These are phyloP conservation scores for Anisodus acutangulus DNA, from an alignment of 257 asterid genomes.

Conservation along the genomic window DNA sequence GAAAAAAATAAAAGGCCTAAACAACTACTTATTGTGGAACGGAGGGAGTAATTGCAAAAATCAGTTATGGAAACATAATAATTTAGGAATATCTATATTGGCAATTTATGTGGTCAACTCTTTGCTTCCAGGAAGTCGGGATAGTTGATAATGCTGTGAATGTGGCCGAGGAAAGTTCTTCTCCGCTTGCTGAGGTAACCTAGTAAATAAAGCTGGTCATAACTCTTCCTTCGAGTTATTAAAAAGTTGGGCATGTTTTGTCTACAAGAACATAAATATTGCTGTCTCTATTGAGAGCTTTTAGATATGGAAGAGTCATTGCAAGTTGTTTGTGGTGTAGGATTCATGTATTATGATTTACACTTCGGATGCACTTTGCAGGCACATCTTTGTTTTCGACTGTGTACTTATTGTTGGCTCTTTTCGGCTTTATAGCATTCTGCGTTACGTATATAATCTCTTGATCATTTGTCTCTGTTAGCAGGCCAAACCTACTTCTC, in stretches of 20 bases:
- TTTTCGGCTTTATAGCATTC: background rate
- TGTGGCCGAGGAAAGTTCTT: conserved; percentile 43
- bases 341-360: conserved; percentile 5
- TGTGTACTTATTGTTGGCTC: conserved; percentile 30
- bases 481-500: conserved; percentile 60
- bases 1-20: too few relatives aligned
- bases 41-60: conserved; percentile 11
- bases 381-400: background rate
- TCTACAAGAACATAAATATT: background rate
- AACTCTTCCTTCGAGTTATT: background rate
- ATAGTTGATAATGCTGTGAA: conserved; percentile 46
- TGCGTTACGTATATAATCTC: background rate
- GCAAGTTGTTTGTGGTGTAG: background rate
- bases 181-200: conserved; percentile 64
- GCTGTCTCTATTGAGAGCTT: background rate
- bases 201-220: background rate
- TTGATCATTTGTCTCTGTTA: conserved; percentile 34
- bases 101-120: conserved; percentile 23
- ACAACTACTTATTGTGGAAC: too few relatives aligned
- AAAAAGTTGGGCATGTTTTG: background rate
- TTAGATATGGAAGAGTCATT: background rate
- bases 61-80: background rate
- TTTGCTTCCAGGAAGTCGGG: conserved; percentile 50
- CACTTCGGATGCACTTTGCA: background rate
- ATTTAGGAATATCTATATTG: background rate